A percentile compares a stretch with the other conserved stretches of the same genome.
Evolutionary conservation across 352 stramenopile species (phyloP).

Genomic region (Phytophthora citricola): DNA sequence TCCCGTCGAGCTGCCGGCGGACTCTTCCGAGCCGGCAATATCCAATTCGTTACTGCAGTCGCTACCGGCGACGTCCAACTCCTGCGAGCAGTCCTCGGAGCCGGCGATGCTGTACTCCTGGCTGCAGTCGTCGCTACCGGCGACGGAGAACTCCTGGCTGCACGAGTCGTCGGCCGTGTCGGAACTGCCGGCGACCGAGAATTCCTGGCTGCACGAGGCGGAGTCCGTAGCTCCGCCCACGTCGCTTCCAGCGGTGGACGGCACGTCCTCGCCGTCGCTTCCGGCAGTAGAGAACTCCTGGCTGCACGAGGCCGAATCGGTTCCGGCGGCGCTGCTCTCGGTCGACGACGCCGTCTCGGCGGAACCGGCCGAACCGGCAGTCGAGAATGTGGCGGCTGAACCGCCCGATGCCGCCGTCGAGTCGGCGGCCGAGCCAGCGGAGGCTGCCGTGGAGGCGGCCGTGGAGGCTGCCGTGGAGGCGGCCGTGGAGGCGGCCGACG

Average conservation of each 20-base stretch:
- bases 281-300: conserved; percentile 45
- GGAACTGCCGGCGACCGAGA: conserved; percentile 24
- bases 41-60: conserved; percentile 29
- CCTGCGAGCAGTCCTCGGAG: conserved; percentile 26
- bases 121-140: conserved; percentile 25
- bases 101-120: conserved; percentile 30
- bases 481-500: neutral
- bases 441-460: neutral
- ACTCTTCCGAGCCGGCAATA: conserved; percentile 20
- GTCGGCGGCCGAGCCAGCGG: neutral
- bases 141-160: conserved; percentile 34
- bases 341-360: neutral
- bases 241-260: conserved; percentile 1
- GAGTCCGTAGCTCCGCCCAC: conserved; percentile 8
- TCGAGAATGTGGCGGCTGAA: neutral
- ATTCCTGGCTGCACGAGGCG: conserved; percentile 35
- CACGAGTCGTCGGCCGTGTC: conserved; percentile 32
- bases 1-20: neutral
- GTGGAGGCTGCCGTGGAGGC: conserved; percentile 5
- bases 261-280: conserved; percentile 14
- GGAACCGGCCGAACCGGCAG: neutral
- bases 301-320: conserved; percentile 38
- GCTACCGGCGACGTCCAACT: conserved; percentile 35
- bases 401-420: neutral
- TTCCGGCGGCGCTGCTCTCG: conserved; percentile 13